These are phyloP conservation scores for Coniosporium apollinis DNA, from an alignment of 495 filamentous ascomycete genomes.

Conservation along the genomic window DNA sequence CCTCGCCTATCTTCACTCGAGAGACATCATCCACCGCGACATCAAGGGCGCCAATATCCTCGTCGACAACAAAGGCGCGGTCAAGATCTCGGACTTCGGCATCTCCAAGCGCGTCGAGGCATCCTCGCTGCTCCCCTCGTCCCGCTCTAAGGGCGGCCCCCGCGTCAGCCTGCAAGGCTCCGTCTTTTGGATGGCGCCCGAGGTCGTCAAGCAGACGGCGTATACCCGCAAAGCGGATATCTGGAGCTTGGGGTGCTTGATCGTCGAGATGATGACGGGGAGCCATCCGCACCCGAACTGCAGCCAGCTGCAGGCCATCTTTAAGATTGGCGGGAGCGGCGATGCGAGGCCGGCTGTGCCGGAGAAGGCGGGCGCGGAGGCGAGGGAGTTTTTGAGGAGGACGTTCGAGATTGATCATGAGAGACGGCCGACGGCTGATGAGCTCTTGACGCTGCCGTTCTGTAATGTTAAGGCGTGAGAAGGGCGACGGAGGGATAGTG, in stretches of 20 bases:
- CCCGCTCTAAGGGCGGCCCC: constrained; percentile 47
- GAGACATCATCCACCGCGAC: constrained; percentile 95
- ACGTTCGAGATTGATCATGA: constrained; percentile 95
- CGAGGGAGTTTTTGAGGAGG: constrained; percentile 64
- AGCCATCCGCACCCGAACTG: constrained; percentile 94
- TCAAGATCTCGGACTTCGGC: constrained; percentile 99
- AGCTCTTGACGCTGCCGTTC: constrained; percentile 68
- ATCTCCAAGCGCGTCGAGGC: constrained; percentile 96
- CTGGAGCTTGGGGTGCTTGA: constrained; percentile 90
- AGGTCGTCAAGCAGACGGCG: constrained; percentile 92
- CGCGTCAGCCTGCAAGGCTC: constrained; percentile 90
- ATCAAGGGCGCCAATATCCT: constrained; percentile 99
- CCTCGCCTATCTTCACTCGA: constrained; percentile 86
- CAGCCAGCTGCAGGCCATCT: constrained; percentile 94
- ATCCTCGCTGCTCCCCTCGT: constrained; percentile 39
- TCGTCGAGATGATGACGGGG: constrained; percentile 99
- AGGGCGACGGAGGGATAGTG: no score
- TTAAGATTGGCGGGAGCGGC: constrained; percentile 75
- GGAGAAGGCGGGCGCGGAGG: constrained; percentile 68
- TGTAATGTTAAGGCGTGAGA: constrained; percentile 11
- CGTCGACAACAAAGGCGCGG: constrained; percentile 95
- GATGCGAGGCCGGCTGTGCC: constrained; percentile 82
- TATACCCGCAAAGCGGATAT: constrained; percentile 99
- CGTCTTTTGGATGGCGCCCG: constrained; percentile 99
- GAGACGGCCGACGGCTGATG: constrained; percentile 77